Evolutionary conservation across 139 green algal genomes (phyloP), one percentile per base, ranked within the genome.

Genomic region (Coelastrella sp.): DNA sequence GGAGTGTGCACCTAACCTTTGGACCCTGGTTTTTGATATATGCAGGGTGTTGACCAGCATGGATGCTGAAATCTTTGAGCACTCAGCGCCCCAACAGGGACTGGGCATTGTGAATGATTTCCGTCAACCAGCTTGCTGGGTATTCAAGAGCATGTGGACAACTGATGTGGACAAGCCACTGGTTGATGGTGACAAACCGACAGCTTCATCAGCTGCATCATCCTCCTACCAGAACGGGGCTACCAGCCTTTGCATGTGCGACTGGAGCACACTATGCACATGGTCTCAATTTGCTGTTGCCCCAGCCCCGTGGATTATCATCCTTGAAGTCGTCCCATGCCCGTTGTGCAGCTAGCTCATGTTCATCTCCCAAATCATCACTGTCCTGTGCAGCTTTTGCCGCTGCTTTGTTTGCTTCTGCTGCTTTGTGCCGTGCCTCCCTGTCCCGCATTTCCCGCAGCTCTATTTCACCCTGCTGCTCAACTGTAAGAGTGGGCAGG

Each of bases 301-400:
- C 96, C 79, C 83, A 92, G 11, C 96, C 96, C 1, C 79, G 45
- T 0, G 93, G 95, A 79, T 98, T 90, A 0, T 92, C 88, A 50
- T 98, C 96, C 27, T 92, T 93, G 69, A 88, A 98, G 78, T 98
- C 96, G 69, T 98, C 96, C 91, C 74, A 92, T 6, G 89, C 91
- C 0, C 94, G 87, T 66, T 78, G 41, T 79, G 91, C 89, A 9
- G 66, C n/a, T 64, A 92, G 74, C 59, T 91, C 91, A 48, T 95
- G 90, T 50, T 95, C 94, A 13, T 95, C 93, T 27, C 94, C 93
- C 27, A 91, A 71, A 30, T 93, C 88, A 32, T 93, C 90, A 11
- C 34, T 80, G 19, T 68, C 60, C 66, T 81, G 62, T 11, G 45
- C 86, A 0, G 73, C 88, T 63, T 83, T 21, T 15, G 68, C 30